Base-by-base conservation (phyloP, 768 basidiomycete species). In the Tylopilus plumbeoviolaceoides region DNA sequence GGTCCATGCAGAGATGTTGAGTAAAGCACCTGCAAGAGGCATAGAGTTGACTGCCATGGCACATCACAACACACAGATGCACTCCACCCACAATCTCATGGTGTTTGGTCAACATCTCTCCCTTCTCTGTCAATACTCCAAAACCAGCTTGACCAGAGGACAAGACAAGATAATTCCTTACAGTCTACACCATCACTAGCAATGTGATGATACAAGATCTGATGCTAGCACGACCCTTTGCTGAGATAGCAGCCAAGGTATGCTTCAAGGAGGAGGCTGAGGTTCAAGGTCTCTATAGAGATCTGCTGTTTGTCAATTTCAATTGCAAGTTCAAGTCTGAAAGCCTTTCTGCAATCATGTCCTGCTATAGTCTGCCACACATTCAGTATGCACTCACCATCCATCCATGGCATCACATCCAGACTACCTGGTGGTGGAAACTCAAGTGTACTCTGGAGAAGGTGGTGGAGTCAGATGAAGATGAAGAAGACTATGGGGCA, bases 281-380 rank as follows among this genome's bases (percentile, higher is more conserved):
- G 23, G 23, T 54, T 6, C 9, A n/a, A 0, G 9, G 48, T 0
- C 44, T 44, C 0, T 68, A 68, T 33, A n/a, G 35, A 0, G 44
- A 59, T 0, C 50, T 41, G 1, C 5, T 67, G 0, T 66, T 68
- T 41, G 51, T 68, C 25, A 59, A 66, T 50, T 48, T 51, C 12
- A 43, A 53, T 5, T 1, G 12, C 0, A 5, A 5, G 5, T 56
- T 53, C 14, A 48, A 44, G 0, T 11, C 52, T 0, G 21, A 46
- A 0, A 33, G 49, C 9, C 18, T 57, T 1, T 53, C 47, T 2
- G 3, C 11, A 0, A 11, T 15, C 9, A 52, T 56, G 42, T 1
- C 47, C 5, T 40, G 17, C 3, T 31, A 20, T 7, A 57, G 48
- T 14, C 7, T 36, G 12, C 51, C 47, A 1, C 28, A 5, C 0